Conservation (phyloP, 305 asterid species). For the Rubia peregrina region DNA sequence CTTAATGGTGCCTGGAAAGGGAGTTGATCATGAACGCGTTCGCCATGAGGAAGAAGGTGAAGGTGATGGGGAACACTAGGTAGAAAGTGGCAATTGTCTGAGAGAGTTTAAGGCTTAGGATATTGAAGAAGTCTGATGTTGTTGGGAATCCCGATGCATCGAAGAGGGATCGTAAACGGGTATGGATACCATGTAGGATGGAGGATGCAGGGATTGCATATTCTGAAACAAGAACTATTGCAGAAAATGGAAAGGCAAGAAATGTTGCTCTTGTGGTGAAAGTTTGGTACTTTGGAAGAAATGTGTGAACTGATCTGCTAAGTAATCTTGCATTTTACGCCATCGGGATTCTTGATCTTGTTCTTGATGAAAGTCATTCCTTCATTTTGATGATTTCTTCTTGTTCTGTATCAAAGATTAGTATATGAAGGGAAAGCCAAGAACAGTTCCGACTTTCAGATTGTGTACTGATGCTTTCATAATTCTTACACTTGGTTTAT, state of each 20-base stretch:
- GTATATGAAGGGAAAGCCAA: slow-evolving; percentile 11
- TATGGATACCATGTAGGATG: slow-evolving; percentile 31
- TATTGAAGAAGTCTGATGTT: slow-evolving; percentile 39
- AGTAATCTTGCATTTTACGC: slow-evolving; percentile 37
- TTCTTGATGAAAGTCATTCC: slow-evolving; percentile 2
- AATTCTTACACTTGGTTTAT: too few relatives aligned
- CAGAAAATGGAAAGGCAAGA: slow-evolving; percentile 56
- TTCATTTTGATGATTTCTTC: slow-evolving; percentile 11
- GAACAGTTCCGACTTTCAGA: too few relatives aligned
- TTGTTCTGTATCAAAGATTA: neutral
- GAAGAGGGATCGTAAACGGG: slow-evolving; percentile 37
- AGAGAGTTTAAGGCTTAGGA: slow-evolving; percentile 59
- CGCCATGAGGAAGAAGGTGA: slow-evolving; percentile 60
- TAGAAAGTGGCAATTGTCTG: slow-evolving; percentile 46
- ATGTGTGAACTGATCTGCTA: slow-evolving; percentile 55
- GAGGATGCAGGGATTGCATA: slow-evolving; percentile 36
- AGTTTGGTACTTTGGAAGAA: slow-evolving; percentile 47
- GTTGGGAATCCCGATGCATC: slow-evolving; percentile 57
- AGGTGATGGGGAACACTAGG: slow-evolving; percentile 44
- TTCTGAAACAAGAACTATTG: slow-evolving; percentile 41
- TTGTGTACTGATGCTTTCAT: neutral
- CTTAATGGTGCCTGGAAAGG: slow-evolving; percentile 23
- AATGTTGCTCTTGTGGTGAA: slow-evolving; percentile 46
- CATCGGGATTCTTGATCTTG: slow-evolving; percentile 25
- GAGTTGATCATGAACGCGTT: slow-evolving; percentile 35